Base-by-base conservation (phyloP, 345 rosid species). In the Melaleuca alternifolia region DNA sequence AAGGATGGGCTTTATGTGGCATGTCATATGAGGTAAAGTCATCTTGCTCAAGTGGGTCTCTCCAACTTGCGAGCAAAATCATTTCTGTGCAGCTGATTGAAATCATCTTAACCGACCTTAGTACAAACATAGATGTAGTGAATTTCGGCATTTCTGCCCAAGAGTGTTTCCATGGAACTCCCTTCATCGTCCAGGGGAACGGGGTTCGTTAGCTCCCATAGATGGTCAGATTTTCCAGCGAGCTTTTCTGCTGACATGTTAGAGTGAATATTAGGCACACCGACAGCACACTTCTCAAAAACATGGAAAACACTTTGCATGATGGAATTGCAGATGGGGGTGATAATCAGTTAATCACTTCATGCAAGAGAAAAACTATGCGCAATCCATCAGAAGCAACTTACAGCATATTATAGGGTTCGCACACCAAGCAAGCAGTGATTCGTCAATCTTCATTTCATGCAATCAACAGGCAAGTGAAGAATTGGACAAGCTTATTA, bases 91-190 rank as follows among this genome's bases (percentile, higher is more conserved):
- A 83, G 46, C 24, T 18, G 21, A 24, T 41, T 57, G 83, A 44
- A 76, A 54, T 85, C 75, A 51, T 86, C 85, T 88, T 54, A 52
- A 85, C 89, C 24, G 10, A 88, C 87, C 89, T 85, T 88, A 46
- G 84, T 83, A 75, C 87, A 88, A 37, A 86, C 84, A 88, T 88
- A 88, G 50, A 96, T 93, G 89, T 91, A 95, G 88, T 96, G 99
- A 84, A 95, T 93, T 30, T 95, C 96, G 48, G 96, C 94, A 88
- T 89, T 92, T 84, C 90, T 93, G 84, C 98, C 97, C 61, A 95
- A 91, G 26, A 85, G 89, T 82, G 92, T 91, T 90, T 95, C 98
- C 81, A 89, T 88, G 3, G 96, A 89, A 84, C 89, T 91, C 82
- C 89, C 95, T 62, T 91, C 93, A 83, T 89, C 92, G 86, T 92